Conservation (phyloP, 371 early-diverging fungal genomes). For the Catenaria anguillulae region DNA sequence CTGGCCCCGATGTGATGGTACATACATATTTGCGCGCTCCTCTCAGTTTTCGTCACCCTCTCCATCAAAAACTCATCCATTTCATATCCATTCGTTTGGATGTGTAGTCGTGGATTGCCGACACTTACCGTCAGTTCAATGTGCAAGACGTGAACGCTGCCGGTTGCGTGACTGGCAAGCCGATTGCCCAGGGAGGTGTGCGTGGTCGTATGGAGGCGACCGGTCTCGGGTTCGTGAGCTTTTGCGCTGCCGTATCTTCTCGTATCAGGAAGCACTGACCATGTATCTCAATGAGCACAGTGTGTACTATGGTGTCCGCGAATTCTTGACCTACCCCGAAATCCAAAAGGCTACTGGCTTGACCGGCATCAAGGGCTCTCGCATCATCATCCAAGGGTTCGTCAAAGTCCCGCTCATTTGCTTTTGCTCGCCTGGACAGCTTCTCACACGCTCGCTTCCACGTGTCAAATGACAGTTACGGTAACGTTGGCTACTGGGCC, state of each 20-base stretch:
- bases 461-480: too few species aligned
- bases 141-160: constrained; percentile 64
- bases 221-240: constrained; percentile 61
- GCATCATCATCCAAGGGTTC: constrained; percentile 71
- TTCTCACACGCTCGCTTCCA: too few species aligned
- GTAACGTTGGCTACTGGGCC: constrained; percentile 81
- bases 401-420: too few species aligned
- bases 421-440: too few species aligned
- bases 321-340: constrained; percentile 64
- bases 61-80: too few species aligned
- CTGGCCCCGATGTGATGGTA: too few species aligned
- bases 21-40: too few species aligned
- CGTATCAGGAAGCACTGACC: too few species aligned
- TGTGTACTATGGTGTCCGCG: constrained; percentile 71
- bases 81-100: constrained; percentile 36
- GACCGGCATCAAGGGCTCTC: constrained; percentile 38
- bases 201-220: constrained; percentile 83
- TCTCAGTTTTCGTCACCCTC: too few species aligned
- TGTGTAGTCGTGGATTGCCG: constrained; percentile 86
- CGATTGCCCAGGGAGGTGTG: constrained; percentile 70
- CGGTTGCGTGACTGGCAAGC: constrained; percentile 82
- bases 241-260: too few species aligned
- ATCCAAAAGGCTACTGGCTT: constrained; percentile 59
- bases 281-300: too few species aligned
- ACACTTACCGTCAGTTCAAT: constrained; percentile 78